Evolutionary conservation across 208 protist genomes (phyloP), one percentile per base, ranked within the genome.

Genomic region (Acanthamoeba lenticulata): DNA sequence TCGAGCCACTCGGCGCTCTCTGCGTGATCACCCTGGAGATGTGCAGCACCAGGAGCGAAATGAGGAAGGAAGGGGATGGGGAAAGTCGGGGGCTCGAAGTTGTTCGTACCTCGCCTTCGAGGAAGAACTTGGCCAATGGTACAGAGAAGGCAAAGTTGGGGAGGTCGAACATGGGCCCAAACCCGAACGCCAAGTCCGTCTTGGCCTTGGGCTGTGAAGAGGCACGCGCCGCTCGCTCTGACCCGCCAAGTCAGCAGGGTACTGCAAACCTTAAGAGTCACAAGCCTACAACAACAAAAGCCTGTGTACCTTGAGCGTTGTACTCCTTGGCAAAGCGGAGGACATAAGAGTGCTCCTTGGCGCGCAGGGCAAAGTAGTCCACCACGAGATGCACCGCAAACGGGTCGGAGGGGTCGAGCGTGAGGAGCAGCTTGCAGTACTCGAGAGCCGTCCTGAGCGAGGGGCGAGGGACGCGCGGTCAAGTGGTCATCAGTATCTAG

Each of bases 121-220:
- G 27, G 36, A 49, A 45, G 83, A 90, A 90, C 32, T 72, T 62
- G 57, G 83, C 83, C 34, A 90, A 32, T 24, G 83, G 52, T 11
- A 69, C 47, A 11, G 83, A 90, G 55, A 72, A 90, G 52, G 83
- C 83, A 32, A 90, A 90, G 83, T 90, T 90, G 57, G 83, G 83
- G n/a, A 69, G 52, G 15, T 72, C 47, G 52, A 90, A 72, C 74
- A 85, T 47, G 38, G 74, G 74, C 24, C 74, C 74, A 29, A 85
- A 85, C 27, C 74, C 74, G 74, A 45, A 85, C 17, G 74, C 74
- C 44, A 85, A 4, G 44, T 85, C 74, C 11, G 74, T 85, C 74
- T 85, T 85, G 44, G 74, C 74, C 44, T 38, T 85, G 40, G 83
- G 83, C 83, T 69, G 49, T 24, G 47, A 72, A 45, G 29, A 44